phyloP scores from a whole-genome alignment of 768 basidiomycete genomes.

The Mycena albidolilacea region DNA sequence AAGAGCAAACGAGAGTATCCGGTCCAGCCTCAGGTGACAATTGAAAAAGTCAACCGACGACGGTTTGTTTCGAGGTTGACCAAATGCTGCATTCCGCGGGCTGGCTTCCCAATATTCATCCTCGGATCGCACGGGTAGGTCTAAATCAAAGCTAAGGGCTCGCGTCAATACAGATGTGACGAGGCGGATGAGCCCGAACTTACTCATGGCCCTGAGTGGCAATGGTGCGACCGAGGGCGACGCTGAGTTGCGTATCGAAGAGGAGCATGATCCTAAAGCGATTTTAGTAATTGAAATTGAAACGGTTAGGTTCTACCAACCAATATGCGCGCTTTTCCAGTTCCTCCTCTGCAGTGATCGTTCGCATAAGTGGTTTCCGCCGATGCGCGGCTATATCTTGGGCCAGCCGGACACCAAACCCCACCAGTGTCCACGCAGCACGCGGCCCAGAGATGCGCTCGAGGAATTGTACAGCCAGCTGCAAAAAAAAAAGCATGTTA shows the following conservation, averaged over 20 bases:
- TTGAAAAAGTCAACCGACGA: constrained; percentile 45
- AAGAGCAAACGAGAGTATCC: constrained; percentile 22
- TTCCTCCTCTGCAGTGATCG: background rate
- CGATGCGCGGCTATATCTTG: constrained; percentile 31
- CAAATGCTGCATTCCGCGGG: constrained; percentile 42
- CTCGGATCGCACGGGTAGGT: background rate
- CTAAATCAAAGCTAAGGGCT: constrained; percentile 27
- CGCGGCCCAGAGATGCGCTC: constrained; percentile 24
- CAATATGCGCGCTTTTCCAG: background rate
- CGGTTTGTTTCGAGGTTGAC: constrained; percentile 34
- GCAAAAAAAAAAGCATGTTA: too few species aligned
- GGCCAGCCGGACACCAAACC: constrained; percentile 9
- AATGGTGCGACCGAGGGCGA: constrained; percentile 28
- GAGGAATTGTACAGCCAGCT: constrained; percentile 28
- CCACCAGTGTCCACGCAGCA: constrained; percentile 19
- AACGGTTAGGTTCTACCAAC: background rate
- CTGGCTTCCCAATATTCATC: constrained; percentile 42
- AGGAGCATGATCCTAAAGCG: constrained; percentile 39
- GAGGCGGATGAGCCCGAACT: background rate
- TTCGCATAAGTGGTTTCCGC: background rate
- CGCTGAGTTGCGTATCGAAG: constrained; percentile 31
- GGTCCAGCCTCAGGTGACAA: constrained; percentile 48
- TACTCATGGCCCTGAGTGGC: constrained; percentile 29
- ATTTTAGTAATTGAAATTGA: background rate
- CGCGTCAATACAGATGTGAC: too few species aligned